These are phyloP conservation scores for Pseudogymnoascus sp. DNA, from an alignment of 2,329 filamentous ascomycete species.

Conservation along the genomic window DNA sequence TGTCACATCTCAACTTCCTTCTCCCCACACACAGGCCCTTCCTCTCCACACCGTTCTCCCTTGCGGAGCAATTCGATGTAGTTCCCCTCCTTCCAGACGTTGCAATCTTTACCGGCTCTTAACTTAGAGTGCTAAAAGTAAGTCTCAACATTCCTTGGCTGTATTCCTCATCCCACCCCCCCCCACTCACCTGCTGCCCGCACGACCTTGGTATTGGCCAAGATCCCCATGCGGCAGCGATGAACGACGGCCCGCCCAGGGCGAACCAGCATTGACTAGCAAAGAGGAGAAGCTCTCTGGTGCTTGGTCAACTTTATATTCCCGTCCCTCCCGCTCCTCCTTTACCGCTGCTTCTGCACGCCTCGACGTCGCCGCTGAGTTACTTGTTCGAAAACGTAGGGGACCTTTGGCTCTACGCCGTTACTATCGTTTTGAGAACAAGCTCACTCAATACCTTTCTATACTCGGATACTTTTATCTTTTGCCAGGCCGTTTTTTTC, in stretches of 20 bases:
- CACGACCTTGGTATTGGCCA: not conserved
- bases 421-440: not conserved
- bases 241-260: not conserved
- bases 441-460: not conserved
- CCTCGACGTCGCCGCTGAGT: constrained; percentile 2
- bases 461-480: not conserved
- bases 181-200: not conserved
- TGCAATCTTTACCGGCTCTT: not conserved
- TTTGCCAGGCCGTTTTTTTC: not conserved
- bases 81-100: not conserved
- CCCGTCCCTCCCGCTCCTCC: not conserved
- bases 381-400: not conserved
- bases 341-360: constrained; percentile 1
- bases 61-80: not conserved
- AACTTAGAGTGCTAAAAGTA: not conserved
- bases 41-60: not conserved
- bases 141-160: not conserved
- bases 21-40: not conserved
- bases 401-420: not conserved
- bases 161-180: not conserved
- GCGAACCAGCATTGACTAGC: not conserved
- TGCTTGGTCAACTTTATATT: constrained; percentile 2
- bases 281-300: not conserved
- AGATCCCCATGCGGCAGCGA: not conserved
- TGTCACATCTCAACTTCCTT: not conserved